These are phyloP conservation scores for Lipomyces oligophaga DNA, from an alignment of 805 yeast species.

Conservation along the genomic window DNA sequence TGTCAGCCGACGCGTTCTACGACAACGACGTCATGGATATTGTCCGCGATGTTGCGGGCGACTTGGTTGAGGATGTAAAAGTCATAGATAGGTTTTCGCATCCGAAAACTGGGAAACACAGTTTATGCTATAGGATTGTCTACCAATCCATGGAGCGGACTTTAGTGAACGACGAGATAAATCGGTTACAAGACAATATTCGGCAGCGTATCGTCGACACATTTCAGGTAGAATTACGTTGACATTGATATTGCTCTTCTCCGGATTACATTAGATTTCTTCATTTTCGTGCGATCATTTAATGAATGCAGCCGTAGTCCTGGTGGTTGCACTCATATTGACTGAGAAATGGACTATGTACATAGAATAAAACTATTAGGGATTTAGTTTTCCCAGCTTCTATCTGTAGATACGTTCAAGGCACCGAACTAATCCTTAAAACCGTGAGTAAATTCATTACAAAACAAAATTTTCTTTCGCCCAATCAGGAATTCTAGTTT, in stretches of 20 bases:
- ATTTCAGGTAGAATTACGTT: conserved; percentile 19
- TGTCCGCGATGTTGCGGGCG: conserved; percentile 77
- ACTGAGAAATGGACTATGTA: too few relatives aligned
- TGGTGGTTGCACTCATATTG: too few relatives aligned
- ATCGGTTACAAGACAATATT: conserved; percentile 63
- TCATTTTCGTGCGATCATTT: too few relatives aligned
- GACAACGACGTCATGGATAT: conserved; percentile 92
- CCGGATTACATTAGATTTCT: too few relatives aligned
- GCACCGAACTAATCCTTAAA: too few relatives aligned
- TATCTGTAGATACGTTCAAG: too few relatives aligned
- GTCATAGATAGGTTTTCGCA: conserved; percentile 77
- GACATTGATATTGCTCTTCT: too few relatives aligned
- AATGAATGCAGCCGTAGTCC: too few relatives aligned
- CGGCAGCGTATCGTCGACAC: conserved; percentile 47
- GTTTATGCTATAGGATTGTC: conserved; percentile 84
- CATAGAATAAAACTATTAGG: too few relatives aligned
- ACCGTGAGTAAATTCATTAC: too few relatives aligned
- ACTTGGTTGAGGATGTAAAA: conserved; percentile 79
- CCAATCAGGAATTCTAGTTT: conserved; percentile 79
- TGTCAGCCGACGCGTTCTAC: conserved; percentile 46
- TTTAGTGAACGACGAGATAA: conserved; percentile 80
- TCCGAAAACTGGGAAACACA: conserved; percentile 70
- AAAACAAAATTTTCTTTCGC: conserved; percentile 41
- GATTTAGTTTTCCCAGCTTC: too few relatives aligned
- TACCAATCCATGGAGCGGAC: conserved; percentile 91